Evolutionary conservation across 192 early-diverging fungal genomes (phyloP).

Genomic region (Pecoramyces ruminantium): DNA sequence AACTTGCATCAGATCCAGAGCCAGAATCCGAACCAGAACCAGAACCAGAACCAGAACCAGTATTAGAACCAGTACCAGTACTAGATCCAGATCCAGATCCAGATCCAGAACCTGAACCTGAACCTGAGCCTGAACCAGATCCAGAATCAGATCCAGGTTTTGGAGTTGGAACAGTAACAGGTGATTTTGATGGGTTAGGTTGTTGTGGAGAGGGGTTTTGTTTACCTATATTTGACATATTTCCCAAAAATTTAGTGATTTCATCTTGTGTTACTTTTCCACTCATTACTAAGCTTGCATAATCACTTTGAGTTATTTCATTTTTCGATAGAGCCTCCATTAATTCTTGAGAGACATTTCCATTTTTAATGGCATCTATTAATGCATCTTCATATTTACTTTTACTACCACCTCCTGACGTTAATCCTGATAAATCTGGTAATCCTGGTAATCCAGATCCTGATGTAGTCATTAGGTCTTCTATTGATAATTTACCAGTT

Average conservation of each 20-base stretch:
- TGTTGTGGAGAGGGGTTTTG: background rate
- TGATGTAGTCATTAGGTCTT: background rate
- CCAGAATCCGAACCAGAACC: too few relatives aligned
- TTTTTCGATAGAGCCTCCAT: background rate
- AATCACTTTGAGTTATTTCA: background rate
- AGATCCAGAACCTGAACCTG: too few relatives aligned
- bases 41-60: too few relatives aligned
- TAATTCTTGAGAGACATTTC: background rate
- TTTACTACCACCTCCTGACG: too few relatives aligned
- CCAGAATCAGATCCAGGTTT: background rate
- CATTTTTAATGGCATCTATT: background rate
- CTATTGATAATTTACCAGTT: background rate
- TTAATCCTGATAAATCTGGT: background rate
- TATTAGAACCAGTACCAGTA: too few relatives aligned
- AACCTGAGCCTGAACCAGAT: background rate
- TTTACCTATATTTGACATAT: background rate
- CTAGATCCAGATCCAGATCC: too few relatives aligned
- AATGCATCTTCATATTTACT: background rate
- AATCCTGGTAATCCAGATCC: background rate
- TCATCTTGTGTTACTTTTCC: background rate
- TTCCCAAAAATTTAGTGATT: background rate
- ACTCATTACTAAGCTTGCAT: background rate
- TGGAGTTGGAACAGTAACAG: too few relatives aligned
- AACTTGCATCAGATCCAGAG: background rate
- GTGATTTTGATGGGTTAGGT: background rate